These are phyloP conservation scores for Eucalyptus shirleyi DNA, from an alignment of 345 rosid genomes.

Conservation along the genomic window DNA sequence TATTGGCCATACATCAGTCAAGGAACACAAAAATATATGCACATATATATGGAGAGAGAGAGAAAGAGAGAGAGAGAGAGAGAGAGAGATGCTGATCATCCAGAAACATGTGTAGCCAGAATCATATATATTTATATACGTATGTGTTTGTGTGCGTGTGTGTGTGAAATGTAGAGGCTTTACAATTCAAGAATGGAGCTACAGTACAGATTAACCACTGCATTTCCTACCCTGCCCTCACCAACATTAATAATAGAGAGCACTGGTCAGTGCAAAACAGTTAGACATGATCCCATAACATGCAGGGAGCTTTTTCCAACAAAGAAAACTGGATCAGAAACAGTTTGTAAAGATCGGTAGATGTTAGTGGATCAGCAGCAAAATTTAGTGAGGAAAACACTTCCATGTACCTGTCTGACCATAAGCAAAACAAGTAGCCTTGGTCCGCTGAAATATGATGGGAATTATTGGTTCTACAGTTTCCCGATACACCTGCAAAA, in stretches of 20 bases:
- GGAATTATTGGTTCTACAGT: constrained; percentile 97
- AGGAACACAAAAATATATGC: neutral
- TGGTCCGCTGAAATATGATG: constrained; percentile 78
- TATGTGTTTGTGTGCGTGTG: no score
- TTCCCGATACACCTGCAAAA: constrained; percentile 65
- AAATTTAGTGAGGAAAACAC: neutral
- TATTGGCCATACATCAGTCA: neutral
- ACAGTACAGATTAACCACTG: neutral
- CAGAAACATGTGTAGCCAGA: neutral
- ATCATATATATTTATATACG: no score
- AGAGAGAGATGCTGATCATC: neutral
- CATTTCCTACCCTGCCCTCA: neutral
- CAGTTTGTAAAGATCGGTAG: neutral
- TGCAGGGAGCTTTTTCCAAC: neutral
- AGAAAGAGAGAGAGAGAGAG: neutral
- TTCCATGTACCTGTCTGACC: constrained; percentile 85
- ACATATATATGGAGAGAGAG: neutral
- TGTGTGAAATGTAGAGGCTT: neutral
- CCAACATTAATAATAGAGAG: neutral
- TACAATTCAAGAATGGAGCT: neutral
- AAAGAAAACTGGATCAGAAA: neutral
- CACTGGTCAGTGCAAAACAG: neutral
- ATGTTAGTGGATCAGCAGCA: neutral
- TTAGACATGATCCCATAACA: neutral
- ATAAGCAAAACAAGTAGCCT: constrained; percentile 99